Evolutionary conservation across 345 rosid species (phyloP).

Genomic region (Viola odorata): DNA sequence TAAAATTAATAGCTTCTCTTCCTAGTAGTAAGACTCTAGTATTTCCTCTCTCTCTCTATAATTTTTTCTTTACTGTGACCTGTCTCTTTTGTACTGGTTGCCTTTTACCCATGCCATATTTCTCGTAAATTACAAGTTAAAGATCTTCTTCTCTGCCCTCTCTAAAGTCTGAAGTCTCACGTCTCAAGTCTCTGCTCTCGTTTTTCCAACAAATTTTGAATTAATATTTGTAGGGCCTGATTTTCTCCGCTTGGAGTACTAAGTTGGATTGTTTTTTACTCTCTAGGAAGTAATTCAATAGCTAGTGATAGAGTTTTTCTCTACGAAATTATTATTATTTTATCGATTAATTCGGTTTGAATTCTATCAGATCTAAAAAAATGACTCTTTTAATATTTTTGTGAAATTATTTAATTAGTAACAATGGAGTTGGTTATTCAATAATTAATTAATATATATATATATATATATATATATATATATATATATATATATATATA

Average conservation of each 20-base stretch:
- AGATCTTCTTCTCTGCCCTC: neutral
- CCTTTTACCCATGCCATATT: neutral
- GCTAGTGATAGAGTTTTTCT: neutral
- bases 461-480: too few relatives aligned
- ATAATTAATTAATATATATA: too few relatives aligned
- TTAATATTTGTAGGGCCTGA: neutral
- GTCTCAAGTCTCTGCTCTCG: neutral
- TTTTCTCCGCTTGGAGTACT: neutral
- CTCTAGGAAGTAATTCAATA: too few relatives aligned
- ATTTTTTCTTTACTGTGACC: neutral
- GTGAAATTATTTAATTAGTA: too few relatives aligned
- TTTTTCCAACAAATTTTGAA: neutral
- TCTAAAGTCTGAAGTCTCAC: neutral
- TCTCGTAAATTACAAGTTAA: conserved; percentile 11
- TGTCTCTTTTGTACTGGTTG: conserved; percentile 17
- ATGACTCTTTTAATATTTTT: too few relatives aligned
- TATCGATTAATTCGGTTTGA: too few relatives aligned
- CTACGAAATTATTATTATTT: neutral
- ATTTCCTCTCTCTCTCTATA: neutral
- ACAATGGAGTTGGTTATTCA: too few relatives aligned
- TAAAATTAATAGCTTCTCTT: too few relatives aligned
- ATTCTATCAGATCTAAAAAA: too few relatives aligned
- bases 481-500: too few relatives aligned
- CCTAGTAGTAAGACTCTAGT: too few relatives aligned
- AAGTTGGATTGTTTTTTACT: neutral